Conservation (phyloP, 306 rosid species). For the Abrus pulchellus region DNA sequence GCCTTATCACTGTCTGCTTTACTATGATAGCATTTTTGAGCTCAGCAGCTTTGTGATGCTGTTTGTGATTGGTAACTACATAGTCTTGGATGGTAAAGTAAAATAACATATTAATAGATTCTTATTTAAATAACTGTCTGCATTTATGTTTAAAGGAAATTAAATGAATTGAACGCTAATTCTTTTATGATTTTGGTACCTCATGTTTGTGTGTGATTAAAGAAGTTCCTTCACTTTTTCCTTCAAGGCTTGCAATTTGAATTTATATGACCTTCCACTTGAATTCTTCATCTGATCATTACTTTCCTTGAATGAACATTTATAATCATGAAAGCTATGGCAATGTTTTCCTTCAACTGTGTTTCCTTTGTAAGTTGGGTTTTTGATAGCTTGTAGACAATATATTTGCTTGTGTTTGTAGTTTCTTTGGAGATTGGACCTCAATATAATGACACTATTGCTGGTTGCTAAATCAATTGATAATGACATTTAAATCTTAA, state of each 20-base stretch:
- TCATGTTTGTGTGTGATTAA: not conserved
- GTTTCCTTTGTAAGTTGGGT: not conserved
- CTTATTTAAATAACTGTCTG: not conserved
- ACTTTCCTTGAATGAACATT: not conserved
- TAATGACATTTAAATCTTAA: slow-evolving; percentile 11
- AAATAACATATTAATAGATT: not conserved
- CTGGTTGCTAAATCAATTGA: not conserved
- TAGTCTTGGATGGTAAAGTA: not conserved
- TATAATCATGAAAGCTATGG: not conserved
- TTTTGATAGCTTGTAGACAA: slow-evolving; percentile 7
- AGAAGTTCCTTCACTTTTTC: not conserved
- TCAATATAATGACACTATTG: not conserved
- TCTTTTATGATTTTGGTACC: not conserved
- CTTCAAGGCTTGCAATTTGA: not conserved
- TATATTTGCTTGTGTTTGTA: slow-evolving; percentile 7
- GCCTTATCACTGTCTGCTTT: not conserved
- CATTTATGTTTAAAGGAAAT: not conserved
- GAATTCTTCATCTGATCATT: not conserved
- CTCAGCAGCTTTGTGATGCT: not conserved
- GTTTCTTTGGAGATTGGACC: slow-evolving; percentile 24
- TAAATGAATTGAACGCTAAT: not conserved
- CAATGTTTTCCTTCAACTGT: not conserved
- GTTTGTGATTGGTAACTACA: not conserved
- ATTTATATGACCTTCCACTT: not conserved
- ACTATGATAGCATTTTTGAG: not conserved